Base-by-base conservation (phyloP, 768 basidiomycete species). In the Amanita fuliginea region DNA sequence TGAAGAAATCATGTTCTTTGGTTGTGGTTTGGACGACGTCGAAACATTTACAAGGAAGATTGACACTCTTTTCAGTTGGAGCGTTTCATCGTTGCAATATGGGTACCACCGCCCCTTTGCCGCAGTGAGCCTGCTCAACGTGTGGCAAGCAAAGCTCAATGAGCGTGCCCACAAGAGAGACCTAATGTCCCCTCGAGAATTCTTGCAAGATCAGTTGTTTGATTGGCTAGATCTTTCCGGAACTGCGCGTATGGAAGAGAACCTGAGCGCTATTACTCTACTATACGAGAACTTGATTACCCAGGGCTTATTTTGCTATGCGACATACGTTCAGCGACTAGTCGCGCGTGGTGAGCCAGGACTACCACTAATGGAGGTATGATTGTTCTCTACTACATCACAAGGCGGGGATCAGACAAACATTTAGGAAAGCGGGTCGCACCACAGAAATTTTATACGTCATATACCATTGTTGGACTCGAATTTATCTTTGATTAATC, bases 91-190 rank as follows among this genome's bases (percentile, higher is more conserved):
- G 2, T 67, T 86, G 14, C 89, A 91, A 62, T 89, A 83, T 52
- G 88, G 89, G 8, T 82, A 88, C 39, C 89, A 90, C 55, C 72
- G 88, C 30, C 78, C 84, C 1, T 84, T 82, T 57, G 86, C 80
- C 24, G 85, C 82, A 1, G 80, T 77, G 6, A 82, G 82, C 16
- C 70, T 90, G 35, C 76, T 90, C 45, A 70, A 68, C 2, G 68
- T 71, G 28, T 86, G 84, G 74, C 71, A 78, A 32, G 74, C 77
- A 46, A 76, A 72, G 52, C 75, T 76, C 24, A 74, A 74, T 49
- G 78, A 80, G 53, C 76, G 81, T 16, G 81, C 83, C 6, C 72
- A 73, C 47, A 72, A 83, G 26, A 74, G 83, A 13, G 78, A 82
- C 48, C 65, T 72, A n/a, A 67, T 72, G 13, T 73, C 77, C 16